phyloP scores from a whole-genome alignment of 2,329 filamentous ascomycete species.

The Nectriaceae sp. region DNA sequence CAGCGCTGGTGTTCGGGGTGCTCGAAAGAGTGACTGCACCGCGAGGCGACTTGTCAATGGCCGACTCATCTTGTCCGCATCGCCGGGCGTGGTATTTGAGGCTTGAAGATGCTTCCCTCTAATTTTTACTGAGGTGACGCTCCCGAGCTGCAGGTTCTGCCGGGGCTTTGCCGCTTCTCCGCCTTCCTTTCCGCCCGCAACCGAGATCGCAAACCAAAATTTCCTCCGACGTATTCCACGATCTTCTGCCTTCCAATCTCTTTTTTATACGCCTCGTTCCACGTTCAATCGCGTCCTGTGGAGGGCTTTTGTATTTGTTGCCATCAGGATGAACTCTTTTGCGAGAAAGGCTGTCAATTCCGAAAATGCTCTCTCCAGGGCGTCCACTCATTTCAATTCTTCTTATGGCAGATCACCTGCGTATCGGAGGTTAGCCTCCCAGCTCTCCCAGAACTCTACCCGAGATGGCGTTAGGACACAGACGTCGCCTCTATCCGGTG shows the following conservation, averaged over 20 bases:
- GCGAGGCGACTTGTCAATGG: constrained; percentile 44
- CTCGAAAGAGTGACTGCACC: constrained; percentile 40
- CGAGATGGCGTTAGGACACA: constrained; percentile 29
- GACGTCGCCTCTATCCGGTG: constrained; percentile 27
- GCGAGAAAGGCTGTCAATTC: constrained; percentile 45
- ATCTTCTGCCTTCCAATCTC: constrained; percentile 27
- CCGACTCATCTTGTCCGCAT: constrained; percentile 46
- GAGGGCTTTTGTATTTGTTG: constrained; percentile 27
- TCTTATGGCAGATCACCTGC: constrained; percentile 48
- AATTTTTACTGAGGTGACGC: constrained; percentile 28
- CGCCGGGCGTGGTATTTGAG: constrained; percentile 18
- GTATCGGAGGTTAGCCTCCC: constrained; percentile 48
- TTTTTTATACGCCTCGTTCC: constrained; percentile 27
- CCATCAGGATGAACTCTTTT: constrained; percentile 48
- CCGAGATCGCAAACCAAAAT: constrained; percentile 43
- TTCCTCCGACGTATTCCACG: constrained; percentile 35
- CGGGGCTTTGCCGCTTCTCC: constrained; percentile 39
- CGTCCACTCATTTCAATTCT: constrained; percentile 39
- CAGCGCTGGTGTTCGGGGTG: constrained; percentile 20
- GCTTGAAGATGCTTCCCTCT: constrained; percentile 19
- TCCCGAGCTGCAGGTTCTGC: constrained; percentile 18
- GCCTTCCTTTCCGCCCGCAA: constrained; percentile 35
- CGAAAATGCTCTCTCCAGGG: constrained; percentile 44
- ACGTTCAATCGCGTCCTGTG: constrained; percentile 29
- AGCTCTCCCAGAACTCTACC: constrained; percentile 32